These are phyloP conservation scores for Nigrospora oryzae DNA, from an alignment of 2,329 filamentous ascomycete species.

Conservation along the genomic window DNA sequence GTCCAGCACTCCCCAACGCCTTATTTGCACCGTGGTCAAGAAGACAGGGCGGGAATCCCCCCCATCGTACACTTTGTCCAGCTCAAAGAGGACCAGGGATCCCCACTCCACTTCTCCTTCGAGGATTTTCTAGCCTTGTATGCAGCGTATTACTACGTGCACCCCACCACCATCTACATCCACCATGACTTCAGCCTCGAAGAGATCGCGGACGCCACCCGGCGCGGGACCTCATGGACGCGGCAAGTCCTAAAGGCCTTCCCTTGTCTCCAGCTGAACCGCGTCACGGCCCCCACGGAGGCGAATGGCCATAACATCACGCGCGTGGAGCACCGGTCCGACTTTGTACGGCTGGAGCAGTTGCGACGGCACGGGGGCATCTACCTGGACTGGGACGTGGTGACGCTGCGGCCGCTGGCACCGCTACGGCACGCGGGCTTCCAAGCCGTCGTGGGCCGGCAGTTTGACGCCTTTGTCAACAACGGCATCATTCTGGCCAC, in stretches of 20 bases:
- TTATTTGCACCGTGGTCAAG: background rate
- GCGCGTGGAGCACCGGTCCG: slow-evolving; percentile 15
- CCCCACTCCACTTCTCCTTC: slow-evolving; percentile 11
- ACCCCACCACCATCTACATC: slow-evolving; percentile 14
- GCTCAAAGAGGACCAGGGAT: slow-evolving; percentile 8
- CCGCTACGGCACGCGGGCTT: slow-evolving; percentile 13
- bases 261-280: slow-evolving; percentile 7
- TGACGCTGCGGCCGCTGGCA: slow-evolving; percentile 12
- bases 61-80: slow-evolving; percentile 17
- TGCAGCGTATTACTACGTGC: slow-evolving; percentile 11
- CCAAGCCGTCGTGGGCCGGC: slow-evolving; percentile 15
- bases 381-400: slow-evolving; percentile 19
- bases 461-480: slow-evolving; percentile 4
- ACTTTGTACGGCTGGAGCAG: slow-evolving; percentile 16
- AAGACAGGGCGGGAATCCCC: slow-evolving; percentile 8
- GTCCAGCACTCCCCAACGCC: background rate
- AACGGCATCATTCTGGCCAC: slow-evolving; percentile 4
- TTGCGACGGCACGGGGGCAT: slow-evolving; percentile 15
- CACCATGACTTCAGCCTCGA: slow-evolving; percentile 13
- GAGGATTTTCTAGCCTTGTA: slow-evolving; percentile 15
- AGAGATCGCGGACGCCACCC: background rate
- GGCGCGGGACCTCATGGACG: slow-evolving; percentile 12
- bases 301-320: slow-evolving; percentile 8
- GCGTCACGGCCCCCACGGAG: slow-evolving; percentile 9
- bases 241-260: slow-evolving; percentile 9